phyloP scores from a whole-genome alignment of 768 basidiomycete genomes.

The Hydnum rufescens region DNA sequence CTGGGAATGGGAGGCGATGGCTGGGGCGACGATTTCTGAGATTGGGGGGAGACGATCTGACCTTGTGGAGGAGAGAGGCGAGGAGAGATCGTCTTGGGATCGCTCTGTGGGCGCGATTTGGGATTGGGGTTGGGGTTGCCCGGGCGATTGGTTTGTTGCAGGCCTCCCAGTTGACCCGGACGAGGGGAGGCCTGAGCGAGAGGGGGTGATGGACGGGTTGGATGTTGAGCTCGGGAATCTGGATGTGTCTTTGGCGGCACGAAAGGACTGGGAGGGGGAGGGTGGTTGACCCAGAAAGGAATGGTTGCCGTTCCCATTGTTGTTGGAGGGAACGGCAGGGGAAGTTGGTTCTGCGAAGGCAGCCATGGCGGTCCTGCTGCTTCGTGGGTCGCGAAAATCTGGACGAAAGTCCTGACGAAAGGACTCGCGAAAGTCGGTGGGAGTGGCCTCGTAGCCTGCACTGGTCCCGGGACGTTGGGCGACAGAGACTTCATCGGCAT shows the following conservation, averaged over 20 bases:
- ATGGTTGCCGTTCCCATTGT: neutral
- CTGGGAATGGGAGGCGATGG: neutral
- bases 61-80: neutral
- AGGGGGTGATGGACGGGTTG: constrained; percentile 3
- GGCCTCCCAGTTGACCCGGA: constrained; percentile 1
- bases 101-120: neutral
- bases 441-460: constrained; percentile 37
- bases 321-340: neutral
- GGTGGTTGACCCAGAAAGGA: neutral
- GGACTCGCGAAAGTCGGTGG: neutral
- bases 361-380: neutral
- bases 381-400: neutral
- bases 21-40: constrained; percentile 1
- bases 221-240: neutral
- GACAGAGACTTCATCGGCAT: constrained; percentile 10
- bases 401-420: neutral
- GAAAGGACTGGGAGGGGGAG: neutral
- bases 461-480: constrained; percentile 41
- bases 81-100: neutral
- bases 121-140: neutral
- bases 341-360: neutral
- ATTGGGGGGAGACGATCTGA: neutral
- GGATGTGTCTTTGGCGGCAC: neutral
- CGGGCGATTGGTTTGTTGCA: neutral
- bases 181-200: neutral